A percentile compares a stretch with the other conserved stretches of the same genome.
Evolutionary conservation across 2,329 filamentous ascomycete genomes (phyloP).

Genomic region (Dichotomopilus funicola): DNA sequence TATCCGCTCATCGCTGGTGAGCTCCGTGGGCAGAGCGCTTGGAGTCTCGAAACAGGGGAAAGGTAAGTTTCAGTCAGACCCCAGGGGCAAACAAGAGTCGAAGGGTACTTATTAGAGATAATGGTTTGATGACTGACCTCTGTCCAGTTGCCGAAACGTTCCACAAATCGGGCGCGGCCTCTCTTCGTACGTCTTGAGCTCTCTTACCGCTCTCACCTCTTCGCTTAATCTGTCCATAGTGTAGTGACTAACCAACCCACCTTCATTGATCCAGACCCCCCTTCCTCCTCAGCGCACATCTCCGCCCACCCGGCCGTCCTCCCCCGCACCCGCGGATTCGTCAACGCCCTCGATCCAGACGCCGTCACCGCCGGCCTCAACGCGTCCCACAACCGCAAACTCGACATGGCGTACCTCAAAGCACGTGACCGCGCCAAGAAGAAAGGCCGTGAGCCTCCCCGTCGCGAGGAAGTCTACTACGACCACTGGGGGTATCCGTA

Average conservation of each 20-base stretch:
- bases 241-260: background rate
- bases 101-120: no score
- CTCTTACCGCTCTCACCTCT: background rate
- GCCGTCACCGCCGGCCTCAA: slow-evolving; percentile 33
- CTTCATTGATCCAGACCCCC: slow-evolving; percentile 3
- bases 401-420: slow-evolving; percentile 52
- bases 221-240: background rate
- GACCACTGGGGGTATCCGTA: slow-evolving; percentile 50
- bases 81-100: no score
- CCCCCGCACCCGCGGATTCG: slow-evolving; percentile 8
- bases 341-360: slow-evolving; percentile 1
- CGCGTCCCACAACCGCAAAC: slow-evolving; percentile 27
- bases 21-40: slow-evolving; percentile 39
- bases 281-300: slow-evolving; percentile 42
- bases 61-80: slow-evolving; percentile 25
- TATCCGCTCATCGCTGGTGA: slow-evolving; percentile 51
- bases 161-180: slow-evolving; percentile 42
- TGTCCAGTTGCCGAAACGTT: slow-evolving; percentile 36
- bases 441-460: slow-evolving; percentile 43
- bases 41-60: slow-evolving; percentile 41
- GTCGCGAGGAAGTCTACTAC: slow-evolving; percentile 40
- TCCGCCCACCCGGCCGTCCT: slow-evolving; percentile 64
- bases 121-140: no score
- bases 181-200: slow-evolving; percentile 32
- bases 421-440: slow-evolving; percentile 44